Evolutionary conservation across 768 basidiomycete genomes (phyloP), one percentile per base, ranked within the genome.

Genomic region (Collybia nuda): DNA sequence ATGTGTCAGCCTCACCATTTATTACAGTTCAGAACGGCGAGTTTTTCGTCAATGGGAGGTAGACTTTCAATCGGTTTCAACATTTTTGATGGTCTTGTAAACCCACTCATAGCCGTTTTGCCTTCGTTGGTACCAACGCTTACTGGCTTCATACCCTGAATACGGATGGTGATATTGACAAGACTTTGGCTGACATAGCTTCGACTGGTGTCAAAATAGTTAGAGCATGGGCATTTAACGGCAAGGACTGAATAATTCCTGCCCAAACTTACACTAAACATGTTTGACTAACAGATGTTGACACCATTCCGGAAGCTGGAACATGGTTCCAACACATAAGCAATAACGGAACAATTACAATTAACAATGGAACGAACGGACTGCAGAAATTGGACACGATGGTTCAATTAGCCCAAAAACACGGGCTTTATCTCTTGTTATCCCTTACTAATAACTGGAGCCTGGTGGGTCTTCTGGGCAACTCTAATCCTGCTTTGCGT

Each of bases 141-240:
- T 87, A 86, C 66, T 88, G 86, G 87, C 59, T 88, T 24, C 65
- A 76, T 22, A 64, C 69, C 35, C 60, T 88, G 24, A 84, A 84
- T 52, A 62, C 62, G 11, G 75, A 74, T 22, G 53, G 71, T 35
- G 86, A 88, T 57, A 81, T 88, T 43, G 71, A 77, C 60, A 58
- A 68, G 42, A 82, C 84, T 2, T 63, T 88, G 23, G 73, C 71
- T 1, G 81, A 79, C 53, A 85, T 88, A 47, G 75, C 79, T 9
- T 71, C 74, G 2, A 61, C 70, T 11, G 82, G 81, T 9, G 73
- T 84, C 55, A 80, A 70, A 32, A 83, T 83, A 18, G 78, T 88
- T 28, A 73, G 86, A 35, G 71, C 81, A 2, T 88, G 87, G 87
- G 86, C 78, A 9, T 88, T 88, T 63, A 86, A 88, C 64, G 86